Evolutionary conservation across 2,329 filamentous ascomycete genomes (phyloP).

Genomic region (Alternaria ethzedia): DNA sequence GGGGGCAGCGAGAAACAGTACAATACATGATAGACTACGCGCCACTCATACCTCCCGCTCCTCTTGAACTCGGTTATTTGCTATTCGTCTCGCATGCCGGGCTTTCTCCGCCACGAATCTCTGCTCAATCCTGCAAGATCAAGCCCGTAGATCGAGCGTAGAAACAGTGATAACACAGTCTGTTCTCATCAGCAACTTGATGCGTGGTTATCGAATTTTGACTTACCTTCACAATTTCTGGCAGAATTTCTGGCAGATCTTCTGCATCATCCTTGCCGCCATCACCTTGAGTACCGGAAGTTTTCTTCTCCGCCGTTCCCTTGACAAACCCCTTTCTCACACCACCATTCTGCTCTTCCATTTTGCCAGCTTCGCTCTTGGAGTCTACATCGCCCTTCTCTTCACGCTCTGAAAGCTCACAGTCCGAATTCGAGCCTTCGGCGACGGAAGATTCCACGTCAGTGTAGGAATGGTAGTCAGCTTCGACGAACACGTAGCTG

Average conservation of each 20-base stretch:
- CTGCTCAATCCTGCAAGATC: neutral
- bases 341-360: neutral
- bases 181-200: neutral
- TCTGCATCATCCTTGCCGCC: neutral
- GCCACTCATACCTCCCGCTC: neutral
- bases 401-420: neutral
- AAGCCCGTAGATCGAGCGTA: neutral
- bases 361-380: neutral
- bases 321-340: neutral
- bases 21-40: neutral
- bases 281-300: accelerated
- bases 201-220: neutral
- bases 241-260: too few species aligned
- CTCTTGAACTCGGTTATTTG: neutral
- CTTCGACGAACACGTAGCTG: neutral
- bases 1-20: too few species aligned
- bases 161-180: neutral
- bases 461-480: neutral
- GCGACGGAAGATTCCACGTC: neutral
- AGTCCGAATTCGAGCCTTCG: neutral
- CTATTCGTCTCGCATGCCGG: neutral
- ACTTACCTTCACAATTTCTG: neutral
- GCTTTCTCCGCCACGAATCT: neutral
- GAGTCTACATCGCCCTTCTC: accelerated
- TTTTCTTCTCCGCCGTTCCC: neutral